phyloP scores from a whole-genome alignment of 768 basidiomycete species.

The Nidula microcarpa region DNA sequence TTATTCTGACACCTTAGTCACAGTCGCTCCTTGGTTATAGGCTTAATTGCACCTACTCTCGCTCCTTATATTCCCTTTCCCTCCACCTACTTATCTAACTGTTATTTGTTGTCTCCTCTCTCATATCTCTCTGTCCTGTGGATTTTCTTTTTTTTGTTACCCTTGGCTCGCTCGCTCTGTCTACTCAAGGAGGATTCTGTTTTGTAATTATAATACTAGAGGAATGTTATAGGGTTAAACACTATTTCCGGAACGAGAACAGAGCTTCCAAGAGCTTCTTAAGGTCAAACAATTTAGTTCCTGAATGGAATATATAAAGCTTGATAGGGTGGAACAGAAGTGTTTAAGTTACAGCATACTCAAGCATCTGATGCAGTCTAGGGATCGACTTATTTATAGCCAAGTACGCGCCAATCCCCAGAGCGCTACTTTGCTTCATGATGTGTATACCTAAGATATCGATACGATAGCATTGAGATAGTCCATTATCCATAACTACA shows the following conservation, averaged over 20 bases:
- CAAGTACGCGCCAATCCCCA: too few species aligned
- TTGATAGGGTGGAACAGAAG: too few species aligned
- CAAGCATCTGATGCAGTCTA: too few species aligned
- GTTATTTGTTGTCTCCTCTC: constrained; percentile 19
- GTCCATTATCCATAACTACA: too few species aligned
- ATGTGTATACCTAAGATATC: too few species aligned
- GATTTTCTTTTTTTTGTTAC: constrained; percentile 18
- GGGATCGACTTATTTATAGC: too few species aligned
- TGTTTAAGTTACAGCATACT: too few species aligned
- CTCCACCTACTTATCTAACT: constrained; percentile 25
- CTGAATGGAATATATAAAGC: too few species aligned
- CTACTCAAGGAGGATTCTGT: constrained; percentile 27
- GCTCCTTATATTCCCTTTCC: constrained; percentile 9
- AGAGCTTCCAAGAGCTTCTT: too few species aligned
- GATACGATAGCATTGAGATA: too few species aligned
- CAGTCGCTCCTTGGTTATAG: constrained; percentile 14
- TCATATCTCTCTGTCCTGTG: constrained; percentile 23
- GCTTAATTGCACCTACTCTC: constrained; percentile 15
- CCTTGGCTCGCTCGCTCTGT: constrained; percentile 25
- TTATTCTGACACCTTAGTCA: constrained; percentile 8
- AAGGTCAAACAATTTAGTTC: too few species aligned
- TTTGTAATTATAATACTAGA: constrained; percentile 40
- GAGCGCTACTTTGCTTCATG: too few species aligned
- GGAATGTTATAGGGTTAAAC: constrained; percentile 27
- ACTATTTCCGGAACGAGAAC: background rate